Base-by-base conservation (phyloP, 768 basidiomycete species). In the Lactarius deliciosus region DNA sequence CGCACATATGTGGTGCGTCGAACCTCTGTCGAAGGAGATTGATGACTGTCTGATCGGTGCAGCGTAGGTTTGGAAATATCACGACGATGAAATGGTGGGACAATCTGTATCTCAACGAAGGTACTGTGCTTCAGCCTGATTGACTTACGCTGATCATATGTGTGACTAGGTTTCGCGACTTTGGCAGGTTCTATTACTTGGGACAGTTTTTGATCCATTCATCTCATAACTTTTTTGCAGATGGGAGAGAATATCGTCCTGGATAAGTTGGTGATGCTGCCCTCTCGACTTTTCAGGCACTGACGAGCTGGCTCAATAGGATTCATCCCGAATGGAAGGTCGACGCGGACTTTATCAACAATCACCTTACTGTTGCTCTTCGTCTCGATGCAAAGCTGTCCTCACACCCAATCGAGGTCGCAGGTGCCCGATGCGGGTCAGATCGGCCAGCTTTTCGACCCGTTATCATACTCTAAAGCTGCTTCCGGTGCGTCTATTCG, bases 11-110 rank as follows among this genome's bases (percentile, higher is more conserved):
- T 89, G 90, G 87, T 87, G 30, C n/a, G 70, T 70, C 7, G 22
- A 30, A 47, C 43, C 25, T n/a, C 16, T 20, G 8, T 65, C 20
- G 45, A n/a, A 30, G 58, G 2, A n/a, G n/a, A 40, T 32, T 36
- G n/a, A 15, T 11, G 20, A 20, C 22, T 50, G 9, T 60, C 25
- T 53, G 57, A 25, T 56, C 20, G n/a, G 28, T 7, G 7, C 18
- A 69, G 47, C 20, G 71, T 47, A 81, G 92, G 92, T 96, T 96
- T 71, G 95, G 94, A 30, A 89, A 96, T 74, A 90, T 97, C 72
- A 90, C 92, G 7, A 96, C 94, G 0, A 95, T 96, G 94, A 85
- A 86, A 72, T 94, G 92, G 92, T 94, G 92, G 91, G 86, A 91
- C 68, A 88, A 91, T 75, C 81, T 93, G 57, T 91, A 91, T 76